Base-by-base conservation (phyloP, 805 yeast genomes). In the Yarrowia sp. region DNA sequence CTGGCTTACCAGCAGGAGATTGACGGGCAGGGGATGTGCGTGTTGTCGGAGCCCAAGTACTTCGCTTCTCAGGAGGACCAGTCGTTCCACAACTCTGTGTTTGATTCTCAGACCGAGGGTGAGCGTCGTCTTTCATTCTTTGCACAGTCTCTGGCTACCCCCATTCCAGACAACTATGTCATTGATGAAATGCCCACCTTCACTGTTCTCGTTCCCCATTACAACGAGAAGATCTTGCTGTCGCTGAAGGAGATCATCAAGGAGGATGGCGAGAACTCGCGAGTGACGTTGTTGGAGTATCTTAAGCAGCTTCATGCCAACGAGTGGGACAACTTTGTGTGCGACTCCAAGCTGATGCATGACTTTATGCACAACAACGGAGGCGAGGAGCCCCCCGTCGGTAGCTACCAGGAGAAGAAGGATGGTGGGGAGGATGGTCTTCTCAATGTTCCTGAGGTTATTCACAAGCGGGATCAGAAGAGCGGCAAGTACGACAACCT, bases 141-240 rank as follows among this genome's bases (percentile, higher is more conserved):
- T 81, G 97, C 97, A 0, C 97, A 92, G 74, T 91, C 97, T 0
- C 79, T 92, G 50, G 87, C 96, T 0, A 90, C 96, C 0, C 94
- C 97, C 0, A 88, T 92, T 80, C 89, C 91, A 0, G 92, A 87
- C 53, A 87, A 92, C 0, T 77, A 83, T 13, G 84, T 91, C 0
- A 83, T 88, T 9, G 83, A 82, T 20, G 81, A 86, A 52, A 90
- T 90, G 91, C 96, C 96, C 0, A 80, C 90, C 0, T 91, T 91
- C 73, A 86, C 95, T 0, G 97, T 92, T 9, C 80, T 92, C 73
- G 84, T 92, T 53, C 97, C 97, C 9, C 97, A 92, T 76, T 92
- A 89, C 76, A 82, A 89, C 9, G 97, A 92, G 75, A 92, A 89
- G 77, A 91, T 92, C 61, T 82, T 89, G 17, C 80, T 92, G 68